Evolutionary conservation across 805 yeast species (phyloP), one percentile per base, ranked within the genome.

Genomic region (Priceomyces haplophilus): DNA sequence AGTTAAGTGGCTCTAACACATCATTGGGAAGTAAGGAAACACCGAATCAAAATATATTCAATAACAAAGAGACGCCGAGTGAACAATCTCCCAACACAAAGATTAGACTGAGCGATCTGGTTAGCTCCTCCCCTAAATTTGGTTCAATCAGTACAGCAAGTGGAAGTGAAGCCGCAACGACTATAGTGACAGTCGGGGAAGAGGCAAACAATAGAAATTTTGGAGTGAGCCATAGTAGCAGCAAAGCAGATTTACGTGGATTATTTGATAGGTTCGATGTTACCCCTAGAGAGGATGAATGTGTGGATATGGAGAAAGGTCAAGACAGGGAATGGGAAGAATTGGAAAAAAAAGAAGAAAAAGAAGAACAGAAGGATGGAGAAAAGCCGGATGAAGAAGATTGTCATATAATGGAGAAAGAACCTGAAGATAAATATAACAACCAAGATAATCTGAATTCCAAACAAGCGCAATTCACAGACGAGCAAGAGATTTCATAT

Each of bases 211-310:
- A n/a, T 13, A 40, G 40, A 1, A 34, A 44, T 8, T 27, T 16
- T 6, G 21, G 24, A 20, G 17, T 17, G 8, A 33, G 16, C n/a
- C 10, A 11, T 5, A 38, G 24, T 3, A 29, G 33, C 19, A 35
- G 29, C 16, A 47, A 41, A 40, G 48, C 47, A 18, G 64, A 61
- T 38, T 53, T 66, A 42, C 60, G 64, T 36, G 69, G 59, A 12
- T 49, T 66, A 18, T 63, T 66, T 45, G 70, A 62, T 43, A 64
- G 61, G 47, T 66, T 64, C 47, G 70, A 65, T 41, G 46, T 65
- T 7, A 46, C 45, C 12, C 16, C 37, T 12, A 21, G 44, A 41
- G 29, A 31, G 39, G 23, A 45, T 27, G 11, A 49, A 43, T 20
- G 13, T n/a, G 19, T 11, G 15, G 31, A 39, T 23, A 32, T 39